Conservation (phyloP, 2,329 filamentous ascomycete genomes). For the Cryphonectria japonica region DNA sequence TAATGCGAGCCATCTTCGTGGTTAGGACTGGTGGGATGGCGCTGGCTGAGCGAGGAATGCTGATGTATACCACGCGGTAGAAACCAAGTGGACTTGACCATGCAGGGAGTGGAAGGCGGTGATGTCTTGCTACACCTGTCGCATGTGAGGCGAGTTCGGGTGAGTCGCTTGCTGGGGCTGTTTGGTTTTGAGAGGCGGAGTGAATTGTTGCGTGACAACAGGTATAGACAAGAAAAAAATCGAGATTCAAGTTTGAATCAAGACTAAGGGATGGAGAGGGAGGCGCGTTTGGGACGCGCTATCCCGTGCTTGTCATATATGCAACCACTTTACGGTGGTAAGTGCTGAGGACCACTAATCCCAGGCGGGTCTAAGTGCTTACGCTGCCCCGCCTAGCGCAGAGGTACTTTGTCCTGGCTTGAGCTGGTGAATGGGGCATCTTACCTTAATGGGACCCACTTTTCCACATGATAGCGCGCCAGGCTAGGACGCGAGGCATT, state of each 20-base stretch:
- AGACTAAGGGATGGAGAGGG: neutral
- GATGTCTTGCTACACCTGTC: neutral
- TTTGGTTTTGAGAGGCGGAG: neutral
- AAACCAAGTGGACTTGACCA: neutral
- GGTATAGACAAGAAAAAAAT: neutral
- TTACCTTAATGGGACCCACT: slow-evolving; percentile 12
- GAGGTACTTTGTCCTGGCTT: neutral
- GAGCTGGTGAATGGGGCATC: neutral
- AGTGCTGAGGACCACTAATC: neutral
- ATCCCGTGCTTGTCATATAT: slow-evolving; percentile 8
- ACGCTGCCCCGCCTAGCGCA: neutral
- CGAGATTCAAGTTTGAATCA: neutral
- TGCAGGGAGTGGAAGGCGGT: neutral
- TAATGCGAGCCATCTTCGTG: neutral
- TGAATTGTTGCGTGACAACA: neutral
- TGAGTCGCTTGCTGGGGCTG: neutral
- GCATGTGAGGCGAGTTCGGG: neutral
- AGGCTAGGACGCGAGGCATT: slow-evolving; percentile 13
- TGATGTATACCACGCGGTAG: neutral
- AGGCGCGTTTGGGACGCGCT: slow-evolving; percentile 12
- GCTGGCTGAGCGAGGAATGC: neutral
- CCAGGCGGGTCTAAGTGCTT: neutral
- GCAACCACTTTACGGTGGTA: slow-evolving; percentile 12
- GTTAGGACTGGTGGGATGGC: neutral
- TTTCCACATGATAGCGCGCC: slow-evolving; percentile 18